phyloP scores from a whole-genome alignment of 2,329 filamentous ascomycete species.

The Diaporthe caulivora region DNA sequence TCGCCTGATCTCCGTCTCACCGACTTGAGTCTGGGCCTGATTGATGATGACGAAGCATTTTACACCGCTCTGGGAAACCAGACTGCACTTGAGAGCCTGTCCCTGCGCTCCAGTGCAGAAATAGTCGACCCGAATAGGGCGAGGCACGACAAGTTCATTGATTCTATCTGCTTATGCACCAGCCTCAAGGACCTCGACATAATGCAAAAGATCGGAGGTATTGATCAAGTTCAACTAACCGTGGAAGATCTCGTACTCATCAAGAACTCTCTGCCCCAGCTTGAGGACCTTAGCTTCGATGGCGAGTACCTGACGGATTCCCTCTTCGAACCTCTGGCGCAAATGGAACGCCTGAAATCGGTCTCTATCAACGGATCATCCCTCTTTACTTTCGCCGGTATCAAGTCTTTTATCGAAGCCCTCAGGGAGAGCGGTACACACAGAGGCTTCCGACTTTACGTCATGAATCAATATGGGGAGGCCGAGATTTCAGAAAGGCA shows the following conservation, averaged over 20 bases:
- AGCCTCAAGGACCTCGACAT: conserved; percentile 67
- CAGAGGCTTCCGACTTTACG: conserved; percentile 49
- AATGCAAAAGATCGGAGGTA: conserved; percentile 48
- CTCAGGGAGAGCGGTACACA: conserved; percentile 47
- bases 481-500: conserved; percentile 46
- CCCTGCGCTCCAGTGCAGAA: conserved; percentile 41
- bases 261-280: conserved; percentile 55
- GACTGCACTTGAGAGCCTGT: conserved; percentile 53
- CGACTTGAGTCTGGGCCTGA: conserved; percentile 60
- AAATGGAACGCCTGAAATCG: conserved; percentile 60
- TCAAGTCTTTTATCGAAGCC: conserved; percentile 56
- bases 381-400: conserved; percentile 63
- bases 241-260: conserved; percentile 63
- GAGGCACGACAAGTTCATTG: conserved; percentile 50
- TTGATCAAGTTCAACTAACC: conserved; percentile 58
- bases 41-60: conserved; percentile 63
- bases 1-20: conserved; percentile 58
- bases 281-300: conserved; percentile 69
- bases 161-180: conserved; percentile 62
- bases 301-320: conserved; percentile 65
- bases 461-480: conserved; percentile 50
- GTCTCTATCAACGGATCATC: conserved; percentile 68
- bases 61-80: conserved; percentile 66
- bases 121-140: conserved; percentile 43
- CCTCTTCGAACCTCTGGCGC: conserved; percentile 52